phyloP scores from a whole-genome alignment of 257 asterid genomes.

The Ophiorrhiza pumila region DNA sequence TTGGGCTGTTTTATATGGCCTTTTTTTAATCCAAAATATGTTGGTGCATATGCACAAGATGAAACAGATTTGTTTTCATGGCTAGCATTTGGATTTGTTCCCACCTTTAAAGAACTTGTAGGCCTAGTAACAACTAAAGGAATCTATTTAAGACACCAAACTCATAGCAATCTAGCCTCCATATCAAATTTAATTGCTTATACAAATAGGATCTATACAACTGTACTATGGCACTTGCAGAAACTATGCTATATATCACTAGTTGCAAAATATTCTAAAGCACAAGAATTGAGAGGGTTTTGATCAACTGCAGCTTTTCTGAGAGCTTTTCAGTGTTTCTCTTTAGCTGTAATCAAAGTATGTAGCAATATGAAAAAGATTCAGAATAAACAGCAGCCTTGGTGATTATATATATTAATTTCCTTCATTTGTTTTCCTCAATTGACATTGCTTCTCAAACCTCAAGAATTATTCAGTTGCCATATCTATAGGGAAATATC shows the following conservation, averaged over 20 bases:
- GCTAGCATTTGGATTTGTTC: no score
- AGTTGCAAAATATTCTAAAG: background rate
- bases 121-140: background rate
- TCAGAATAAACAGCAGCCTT: background rate
- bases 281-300: background rate
- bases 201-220: background rate
- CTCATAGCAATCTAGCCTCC: background rate
- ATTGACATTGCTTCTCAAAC: background rate
- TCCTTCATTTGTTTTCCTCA: background rate
- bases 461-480: background rate
- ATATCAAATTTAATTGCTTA: background rate
- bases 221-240: background rate
- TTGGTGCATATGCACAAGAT: no score
- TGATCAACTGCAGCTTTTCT: constrained; percentile 1
- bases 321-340: background rate
- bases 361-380: background rate
- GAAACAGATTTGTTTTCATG: no score
- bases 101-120: no score
- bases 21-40: no score
- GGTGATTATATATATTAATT: background rate
- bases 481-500: background rate
- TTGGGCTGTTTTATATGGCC: no score
- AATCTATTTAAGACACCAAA: background rate
- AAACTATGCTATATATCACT: background rate
- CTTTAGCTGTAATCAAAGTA: constrained; percentile 5